Evolutionary conservation across 495 filamentous ascomycete genomes (phyloP).

Genomic region (Penicillium alfredii): DNA sequence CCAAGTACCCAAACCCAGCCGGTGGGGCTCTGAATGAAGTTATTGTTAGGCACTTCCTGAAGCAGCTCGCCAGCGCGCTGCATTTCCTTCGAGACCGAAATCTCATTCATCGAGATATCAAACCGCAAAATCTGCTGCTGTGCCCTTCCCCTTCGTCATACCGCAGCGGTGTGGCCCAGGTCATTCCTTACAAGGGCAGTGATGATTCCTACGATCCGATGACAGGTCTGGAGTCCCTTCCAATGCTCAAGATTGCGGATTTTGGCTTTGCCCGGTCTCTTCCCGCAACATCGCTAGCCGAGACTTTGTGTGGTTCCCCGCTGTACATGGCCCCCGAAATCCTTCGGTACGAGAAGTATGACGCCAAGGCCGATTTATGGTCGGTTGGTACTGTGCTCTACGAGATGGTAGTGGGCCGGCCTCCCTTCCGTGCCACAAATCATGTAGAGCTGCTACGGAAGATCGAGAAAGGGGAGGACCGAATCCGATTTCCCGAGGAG

Average conservation of each 20-base stretch:
- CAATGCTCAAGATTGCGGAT: constrained; percentile 95
- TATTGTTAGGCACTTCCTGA: constrained; percentile 87
- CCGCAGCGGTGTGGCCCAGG: constrained; percentile 39
- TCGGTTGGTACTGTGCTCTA: constrained; percentile 92
- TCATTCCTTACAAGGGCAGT: constrained; percentile 57
- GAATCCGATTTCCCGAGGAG: constrained; percentile 74
- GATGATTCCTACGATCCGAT: constrained; percentile 71
- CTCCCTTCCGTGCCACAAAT: constrained; percentile 87
- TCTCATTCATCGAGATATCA: constrained; percentile 93
- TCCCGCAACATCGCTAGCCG: constrained; percentile 81
- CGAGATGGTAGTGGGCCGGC: constrained; percentile 88
- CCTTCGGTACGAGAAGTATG: constrained; percentile 93
- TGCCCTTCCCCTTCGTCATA: constrained; percentile 73
- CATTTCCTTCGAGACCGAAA: constrained; percentile 79
- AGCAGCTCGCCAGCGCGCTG: constrained; percentile 89
- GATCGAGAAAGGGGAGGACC: constrained; percentile 81
- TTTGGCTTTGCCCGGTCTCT: constrained; percentile 94
- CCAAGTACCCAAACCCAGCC: constrained; percentile 79
- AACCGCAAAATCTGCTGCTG: constrained; percentile 91
- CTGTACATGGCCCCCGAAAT: constrained; percentile 99
- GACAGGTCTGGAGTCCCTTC: constrained; percentile 77
- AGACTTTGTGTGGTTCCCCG: constrained; percentile 96
- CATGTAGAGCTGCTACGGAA: constrained; percentile 89
- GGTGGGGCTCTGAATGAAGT: constrained; percentile 88
- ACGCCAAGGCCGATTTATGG: constrained; percentile 95